Base-by-base conservation (phyloP, 2,329 filamentous ascomycete species). In the Fusarium sp. region DNA sequence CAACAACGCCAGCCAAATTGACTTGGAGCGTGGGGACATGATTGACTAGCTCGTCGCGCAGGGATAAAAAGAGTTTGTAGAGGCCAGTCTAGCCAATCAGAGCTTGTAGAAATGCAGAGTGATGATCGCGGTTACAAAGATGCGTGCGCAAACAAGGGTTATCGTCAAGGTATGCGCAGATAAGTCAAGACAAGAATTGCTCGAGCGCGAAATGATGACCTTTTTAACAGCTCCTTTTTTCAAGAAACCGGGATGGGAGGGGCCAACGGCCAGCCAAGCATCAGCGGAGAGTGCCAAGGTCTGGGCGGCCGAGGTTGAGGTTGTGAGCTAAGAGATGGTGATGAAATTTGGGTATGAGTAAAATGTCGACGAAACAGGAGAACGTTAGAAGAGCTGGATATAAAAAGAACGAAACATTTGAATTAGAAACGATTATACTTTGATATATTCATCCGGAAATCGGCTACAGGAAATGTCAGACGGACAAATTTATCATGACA, bases 1-100 rank as follows among this genome's bases (percentile, higher is more conserved):
- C 32, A 82, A 53, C 58, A 81, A 23, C 8, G 74, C 67, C 60
- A 82, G 67, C 67, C 78, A 70, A 18, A 68, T 43, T 44, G 61
- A 69, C 50, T 53, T 54, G 53, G 66, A 64, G 50, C 50, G 33
- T 58, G 64, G 58, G 64, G 67, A 72, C 74, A 75, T 74, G 25
- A 33, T 46, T 28, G 40, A 49, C 47, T 40, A 42, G 37, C 37
- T 49, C 23, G 60, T 46, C 42, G 43, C 40, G 57, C 69, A 69
- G 72, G 67, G 61, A 64, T 71, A 25, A 49, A 32, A 59, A 32
- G 37, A 38, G 35, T 58, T 47, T 21, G 43, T 7, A 64, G 33
- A 66, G 25, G 13, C 6, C 37, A 43, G 32, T 33, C 18, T 32
- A 19, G 12, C 67, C 67, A 69, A 69, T 70, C 59, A 65, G 50